phyloP scores from a whole-genome alignment of 768 basidiomycete species.

The Rhodocollybia butyracea region DNA sequence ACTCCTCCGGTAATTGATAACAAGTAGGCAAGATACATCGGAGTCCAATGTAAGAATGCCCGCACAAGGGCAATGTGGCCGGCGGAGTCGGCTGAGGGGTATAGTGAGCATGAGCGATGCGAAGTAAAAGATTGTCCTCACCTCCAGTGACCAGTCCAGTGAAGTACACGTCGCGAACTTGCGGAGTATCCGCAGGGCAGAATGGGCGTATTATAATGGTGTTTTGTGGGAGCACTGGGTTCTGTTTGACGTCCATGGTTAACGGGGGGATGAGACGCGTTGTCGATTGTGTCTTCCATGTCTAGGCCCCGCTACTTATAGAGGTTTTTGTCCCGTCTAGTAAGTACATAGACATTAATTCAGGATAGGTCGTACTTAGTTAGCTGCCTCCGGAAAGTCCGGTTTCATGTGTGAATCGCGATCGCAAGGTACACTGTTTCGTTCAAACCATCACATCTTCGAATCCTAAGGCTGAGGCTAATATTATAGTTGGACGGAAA shows the following conservation, averaged over 20 bases:
- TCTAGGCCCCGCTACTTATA: too few relatives aligned
- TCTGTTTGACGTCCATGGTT: slow-evolving; percentile 2
- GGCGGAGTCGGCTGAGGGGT: background rate
- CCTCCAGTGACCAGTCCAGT: slow-evolving; percentile 7
- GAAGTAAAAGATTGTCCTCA: background rate
- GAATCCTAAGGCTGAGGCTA: slow-evolving; percentile 3
- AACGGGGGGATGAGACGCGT: background rate
- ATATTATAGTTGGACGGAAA: slow-evolving; percentile 1
- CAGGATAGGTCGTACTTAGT: background rate
- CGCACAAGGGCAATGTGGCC: background rate
- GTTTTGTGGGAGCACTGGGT: background rate
- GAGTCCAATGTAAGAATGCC: slow-evolving; percentile 5
- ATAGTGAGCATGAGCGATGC: background rate
- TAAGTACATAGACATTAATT: background rate
- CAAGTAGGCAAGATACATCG: slow-evolving; percentile 5
- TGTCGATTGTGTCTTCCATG: background rate
- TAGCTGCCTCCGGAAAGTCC: slow-evolving; percentile 5
- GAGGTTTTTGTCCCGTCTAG: background rate
- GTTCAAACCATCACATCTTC: background rate
- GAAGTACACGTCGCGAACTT: slow-evolving; percentile 3
- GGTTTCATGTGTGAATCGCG: slow-evolving; percentile 2
- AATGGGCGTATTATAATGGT: background rate
- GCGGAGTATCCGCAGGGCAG: background rate
- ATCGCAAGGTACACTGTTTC: slow-evolving; percentile 5
- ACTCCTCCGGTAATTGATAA: background rate